Evolutionary conservation across 1,139 yeast genomes (phyloP), one percentile per base, ranked within the genome.

Genomic region (Yamadazyma conglobata): DNA sequence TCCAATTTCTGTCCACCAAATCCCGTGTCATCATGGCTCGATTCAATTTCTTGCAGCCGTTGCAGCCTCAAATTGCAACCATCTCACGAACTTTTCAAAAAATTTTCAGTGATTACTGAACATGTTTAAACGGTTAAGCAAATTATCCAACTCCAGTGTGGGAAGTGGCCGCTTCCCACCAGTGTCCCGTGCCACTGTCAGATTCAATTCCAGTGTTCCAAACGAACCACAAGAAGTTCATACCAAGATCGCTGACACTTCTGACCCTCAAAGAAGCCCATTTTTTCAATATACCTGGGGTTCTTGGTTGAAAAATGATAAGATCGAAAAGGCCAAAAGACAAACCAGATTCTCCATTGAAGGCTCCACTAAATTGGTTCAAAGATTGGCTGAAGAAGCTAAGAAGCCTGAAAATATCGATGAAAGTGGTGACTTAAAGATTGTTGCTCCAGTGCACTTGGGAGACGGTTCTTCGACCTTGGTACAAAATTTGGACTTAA

Each of bases 271-370:
- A 39, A 73, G 94, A 54, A 75, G 73, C 38, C 72, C 78, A 31
- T 86, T 89, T 48, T 89, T 86, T 66, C 77, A 82, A 50, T 91
- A 88, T 55, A 69, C 91, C 3, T 89, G 97, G 95, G 98, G 98
- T 28, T 73, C 95, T 4, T 91, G 97, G 97, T 63, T 89, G 50
- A 75, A 70, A 39, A 77, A 89, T 51, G 95, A 89, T 52, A 73
- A 70, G 39, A 60, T 60, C 24, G 91, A 89, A 54, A 80, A 85
- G 50, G 74, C 71, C 8, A 77, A 75, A 46, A 77, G 97, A 56
- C 77, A 73, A 37, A 89, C 96, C n/a, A 71, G 70, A 40, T 91
- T 91, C 56, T 81, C 93, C 5, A 70, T 89, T 35, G 80, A 79
- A 52, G 96, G 96, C 2, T 60, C 86, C 34, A 70, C 75, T 35